phyloP scores from a whole-genome alignment of 306 rosid species.

The Fragaria iinumae region DNA sequence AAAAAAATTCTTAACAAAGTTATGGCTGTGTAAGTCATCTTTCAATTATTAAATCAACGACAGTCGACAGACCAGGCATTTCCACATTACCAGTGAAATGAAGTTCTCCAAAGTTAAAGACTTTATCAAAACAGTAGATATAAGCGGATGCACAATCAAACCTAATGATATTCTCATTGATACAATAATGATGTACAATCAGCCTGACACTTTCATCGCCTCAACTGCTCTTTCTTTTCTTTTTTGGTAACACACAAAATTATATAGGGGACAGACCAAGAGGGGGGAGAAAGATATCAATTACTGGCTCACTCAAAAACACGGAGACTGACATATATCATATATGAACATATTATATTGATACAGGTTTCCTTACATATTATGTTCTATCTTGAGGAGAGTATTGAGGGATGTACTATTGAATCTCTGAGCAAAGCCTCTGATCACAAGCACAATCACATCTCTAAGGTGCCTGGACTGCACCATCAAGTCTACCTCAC shows the following conservation, averaged over 20 bases:
- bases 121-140: background rate
- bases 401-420: conserved; percentile 96
- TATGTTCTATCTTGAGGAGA: conserved; percentile 90
- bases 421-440: conserved; percentile 94
- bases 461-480: conserved; percentile 96
- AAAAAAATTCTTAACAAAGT: background rate
- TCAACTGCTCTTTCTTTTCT: background rate
- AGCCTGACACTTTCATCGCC: background rate
- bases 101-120: background rate
- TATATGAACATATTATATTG: background rate
- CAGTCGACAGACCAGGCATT: background rate
- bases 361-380: conserved; percentile 17
- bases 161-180: background rate
- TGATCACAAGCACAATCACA: conserved; percentile 79
- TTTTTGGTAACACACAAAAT: background rate
- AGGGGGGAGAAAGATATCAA: background rate
- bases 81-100: background rate
- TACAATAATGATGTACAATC: conserved; percentile 6
- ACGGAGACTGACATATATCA: background rate
- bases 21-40: background rate
- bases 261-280: background rate
- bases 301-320: conserved; percentile 1
- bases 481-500: conserved; percentile 87
- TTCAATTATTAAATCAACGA: background rate
- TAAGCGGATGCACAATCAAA: background rate